Evolutionary conservation across 2,329 filamentous ascomycete genomes (phyloP), one percentile per base, ranked within the genome.

Genomic region (Rutstroemia sydowiana): DNA sequence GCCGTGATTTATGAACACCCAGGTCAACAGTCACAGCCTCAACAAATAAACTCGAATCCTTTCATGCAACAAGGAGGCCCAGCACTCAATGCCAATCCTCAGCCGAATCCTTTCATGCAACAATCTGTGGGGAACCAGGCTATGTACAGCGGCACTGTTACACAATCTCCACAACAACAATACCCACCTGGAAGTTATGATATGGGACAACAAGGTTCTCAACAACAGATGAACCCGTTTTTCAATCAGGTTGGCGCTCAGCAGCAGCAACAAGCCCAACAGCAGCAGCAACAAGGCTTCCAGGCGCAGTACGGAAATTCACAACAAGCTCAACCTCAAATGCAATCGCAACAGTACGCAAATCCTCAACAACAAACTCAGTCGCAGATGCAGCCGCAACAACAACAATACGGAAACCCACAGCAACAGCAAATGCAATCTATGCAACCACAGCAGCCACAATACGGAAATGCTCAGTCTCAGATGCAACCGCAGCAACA

Each of bases 21-120:
- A 31, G 40, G 45, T 11, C 62, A 61, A 42, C 61, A 60, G 28
- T 45, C 55, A 43, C 61, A 64, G 46, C 51, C 44, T 16, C 58
- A 58, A 41, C 59, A 62, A 30, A 37, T 18, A 45, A 61, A 56
- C 46, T 63, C 60, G 30, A 66, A 67, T 50, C 64, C 63, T 10
- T 63, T 64, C 40, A 59, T 64, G 54, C 64, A 65, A 46, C 54
- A 58, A 28, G 23, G 43, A 4, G 23, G 23, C 18, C 60, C 55
- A 44, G 47, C 51, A 7, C 48, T 59, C 39, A 63, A 61, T 43
- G 62, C 57, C 0, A 68, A 63, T 52, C 62, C 63, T 55, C 69
- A 61, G 59, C 69, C 55, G 62, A 72, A 62, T 45, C 59, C 66
- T 51, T 76, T 75, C 59, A 69, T 71, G 7, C 61, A 68, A 57